These are phyloP conservation scores for Eimeria falciformis DNA, from an alignment of 169 alveolate species.

Conservation along the genomic window DNA sequence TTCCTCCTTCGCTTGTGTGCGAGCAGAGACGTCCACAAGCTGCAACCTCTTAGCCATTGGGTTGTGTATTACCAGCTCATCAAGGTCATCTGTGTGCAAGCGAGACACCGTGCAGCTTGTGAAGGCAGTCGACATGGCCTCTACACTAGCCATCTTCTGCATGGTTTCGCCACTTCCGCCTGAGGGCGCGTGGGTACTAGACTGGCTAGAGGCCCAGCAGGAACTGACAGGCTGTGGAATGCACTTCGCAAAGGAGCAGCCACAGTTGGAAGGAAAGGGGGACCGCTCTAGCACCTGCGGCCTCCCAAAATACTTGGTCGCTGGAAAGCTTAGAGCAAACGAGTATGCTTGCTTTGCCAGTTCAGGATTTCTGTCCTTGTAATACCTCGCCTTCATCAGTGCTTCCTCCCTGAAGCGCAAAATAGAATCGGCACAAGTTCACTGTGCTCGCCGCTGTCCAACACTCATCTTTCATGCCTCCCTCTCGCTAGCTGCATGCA, in stretches of 20 bases:
- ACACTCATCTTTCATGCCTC: background rate
- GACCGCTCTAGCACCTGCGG: background rate
- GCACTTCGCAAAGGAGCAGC: conserved; percentile 67
- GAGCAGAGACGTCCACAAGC: background rate
- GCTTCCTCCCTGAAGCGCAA: conserved; percentile 75
- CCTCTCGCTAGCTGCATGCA: background rate
- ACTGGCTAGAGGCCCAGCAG: conserved; percentile 58
- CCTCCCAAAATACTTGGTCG: background rate
- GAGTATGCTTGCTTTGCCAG: conserved; percentile 73
- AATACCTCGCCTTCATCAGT: conserved; percentile 71
- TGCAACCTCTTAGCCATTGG: conserved; percentile 14
- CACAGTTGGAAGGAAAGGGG: conserved; percentile 10
- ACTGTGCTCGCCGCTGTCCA: background rate
- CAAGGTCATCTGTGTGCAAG: conserved; percentile 71
- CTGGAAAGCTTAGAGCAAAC: conserved; percentile 44
- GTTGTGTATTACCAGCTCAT: conserved; percentile 61
- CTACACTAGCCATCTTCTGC: conserved; percentile 64
- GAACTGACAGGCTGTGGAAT: conserved; percentile 65
- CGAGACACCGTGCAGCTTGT: conserved; percentile 73
- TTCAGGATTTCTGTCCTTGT: conserved; percentile 70
- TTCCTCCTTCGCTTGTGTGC: conserved; percentile 17
- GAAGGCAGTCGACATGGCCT: conserved; percentile 67
- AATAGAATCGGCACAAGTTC: background rate
- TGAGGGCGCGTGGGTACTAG: background rate
- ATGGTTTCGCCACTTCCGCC: conserved; percentile 1